Percentiles rank a stretch among this genome's conserved stretches.
phyloP scores from a whole-genome alignment of 805 yeast species.

The Candida ortonii region DNA sequence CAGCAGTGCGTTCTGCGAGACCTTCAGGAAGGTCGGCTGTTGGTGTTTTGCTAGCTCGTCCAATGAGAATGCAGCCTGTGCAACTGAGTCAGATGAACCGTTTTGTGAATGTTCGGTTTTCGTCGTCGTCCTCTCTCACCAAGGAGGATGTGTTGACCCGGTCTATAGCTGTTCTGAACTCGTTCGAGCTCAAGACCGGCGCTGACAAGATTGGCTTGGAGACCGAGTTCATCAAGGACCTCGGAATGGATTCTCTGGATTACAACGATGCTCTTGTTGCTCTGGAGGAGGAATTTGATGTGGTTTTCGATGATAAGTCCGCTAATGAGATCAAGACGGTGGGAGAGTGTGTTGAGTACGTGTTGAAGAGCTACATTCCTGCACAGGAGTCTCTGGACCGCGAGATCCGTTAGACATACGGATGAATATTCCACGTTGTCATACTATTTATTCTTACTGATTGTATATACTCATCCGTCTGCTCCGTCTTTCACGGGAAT shows the following conservation, averaged over 20 bases:
- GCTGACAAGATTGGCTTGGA: conserved; percentile 31
- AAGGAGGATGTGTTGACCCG: conserved; percentile 80
- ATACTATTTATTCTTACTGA: too few relatives aligned
- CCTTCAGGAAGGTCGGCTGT: conserved; percentile 1
- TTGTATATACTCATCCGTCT: too few relatives aligned
- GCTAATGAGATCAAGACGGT: conserved; percentile 61
- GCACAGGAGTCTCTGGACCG: conserved; percentile 34
- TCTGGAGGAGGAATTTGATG: conserved; percentile 81
- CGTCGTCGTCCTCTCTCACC: conserved; percentile 60
- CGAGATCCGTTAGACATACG: conserved; percentile 36
- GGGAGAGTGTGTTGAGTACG: conserved; percentile 58
- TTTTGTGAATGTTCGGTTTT: too few relatives aligned
- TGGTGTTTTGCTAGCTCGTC: too few relatives aligned
- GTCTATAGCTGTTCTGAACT: conserved; percentile 72
- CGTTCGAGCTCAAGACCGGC: conserved; percentile 39
- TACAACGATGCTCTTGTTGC: conserved; percentile 95
- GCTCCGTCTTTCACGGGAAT: too few relatives aligned
- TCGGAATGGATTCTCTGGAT: conserved; percentile 91
- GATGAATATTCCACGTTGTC: too few relatives aligned
- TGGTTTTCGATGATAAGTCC: conserved; percentile 40
- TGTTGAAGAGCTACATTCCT: conserved; percentile 37
- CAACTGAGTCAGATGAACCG: too few relatives aligned
- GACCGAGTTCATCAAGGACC: conserved; percentile 59
- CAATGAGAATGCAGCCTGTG: conserved; percentile 23
- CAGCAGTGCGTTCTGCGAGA: conserved; percentile 6